phyloP scores from a whole-genome alignment of 768 basidiomycete genomes.

The Hygrocybe punicea region DNA sequence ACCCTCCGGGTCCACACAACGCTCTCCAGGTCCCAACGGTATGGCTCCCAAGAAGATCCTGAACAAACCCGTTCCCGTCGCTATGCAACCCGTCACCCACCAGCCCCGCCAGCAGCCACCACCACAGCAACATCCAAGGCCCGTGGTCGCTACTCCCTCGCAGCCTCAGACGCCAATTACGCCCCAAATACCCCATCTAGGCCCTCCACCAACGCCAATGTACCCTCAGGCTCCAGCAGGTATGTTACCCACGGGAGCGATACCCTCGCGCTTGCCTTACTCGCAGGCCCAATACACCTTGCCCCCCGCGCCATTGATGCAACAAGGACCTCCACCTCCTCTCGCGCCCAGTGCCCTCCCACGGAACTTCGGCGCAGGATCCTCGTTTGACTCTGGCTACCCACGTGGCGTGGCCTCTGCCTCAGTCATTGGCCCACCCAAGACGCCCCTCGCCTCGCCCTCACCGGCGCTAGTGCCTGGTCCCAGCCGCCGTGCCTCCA shows the following conservation, averaged over 20 bases:
- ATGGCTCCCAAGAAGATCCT: conserved; percentile 58
- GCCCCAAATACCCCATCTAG: conserved; percentile 46
- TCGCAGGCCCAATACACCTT: conserved; percentile 55
- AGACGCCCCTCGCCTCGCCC: conserved; percentile 35
- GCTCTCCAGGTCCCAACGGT: conserved; percentile 46
- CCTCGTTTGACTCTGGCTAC: conserved; percentile 50
- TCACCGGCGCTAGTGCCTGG: conserved; percentile 35
- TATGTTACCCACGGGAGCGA: conserved; percentile 43
- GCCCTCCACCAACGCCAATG: conserved; percentile 45
- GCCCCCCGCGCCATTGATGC: conserved; percentile 17
- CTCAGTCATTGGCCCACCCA: conserved; percentile 56
- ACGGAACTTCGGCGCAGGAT: conserved; percentile 47
- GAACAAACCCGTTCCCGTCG: conserved; percentile 43
- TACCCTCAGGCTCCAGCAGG: conserved; percentile 42
- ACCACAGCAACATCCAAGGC: conserved; percentile 22
- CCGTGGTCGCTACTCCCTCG: conserved; percentile 34
- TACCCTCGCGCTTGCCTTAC: conserved; percentile 57
- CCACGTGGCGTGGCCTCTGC: conserved; percentile 36
- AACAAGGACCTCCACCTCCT: conserved; percentile 40
- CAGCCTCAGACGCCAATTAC: conserved; percentile 51
- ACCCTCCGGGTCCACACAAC: conserved; percentile 44
- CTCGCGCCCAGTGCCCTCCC: conserved; percentile 55
- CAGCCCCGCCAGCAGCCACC: conserved; percentile 33
- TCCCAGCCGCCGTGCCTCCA: conserved; percentile 23
- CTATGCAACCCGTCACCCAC: conserved; percentile 34